phyloP scores from a whole-genome alignment of 257 asterid genomes.

The Coffea canephora region DNA sequence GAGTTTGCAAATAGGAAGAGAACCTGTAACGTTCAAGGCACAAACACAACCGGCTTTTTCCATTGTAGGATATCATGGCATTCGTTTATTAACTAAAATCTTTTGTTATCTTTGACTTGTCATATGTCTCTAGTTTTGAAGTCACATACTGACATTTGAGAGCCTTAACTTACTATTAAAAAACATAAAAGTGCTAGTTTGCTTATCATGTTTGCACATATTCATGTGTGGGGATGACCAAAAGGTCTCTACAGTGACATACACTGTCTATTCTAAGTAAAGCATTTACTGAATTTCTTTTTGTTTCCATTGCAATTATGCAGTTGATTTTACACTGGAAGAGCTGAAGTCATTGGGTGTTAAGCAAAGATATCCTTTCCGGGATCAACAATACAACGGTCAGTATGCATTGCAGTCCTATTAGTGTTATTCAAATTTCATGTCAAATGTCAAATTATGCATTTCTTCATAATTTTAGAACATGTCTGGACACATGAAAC shows the following conservation, averaged over 20 bases:
- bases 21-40: constrained; percentile 79
- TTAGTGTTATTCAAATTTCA: not conserved
- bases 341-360: constrained; percentile 72
- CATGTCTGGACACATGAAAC: not conserved
- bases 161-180: not conserved
- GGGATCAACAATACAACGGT: constrained; percentile 92
- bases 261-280: not conserved
- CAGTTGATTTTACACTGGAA: constrained; percentile 86
- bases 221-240: not conserved
- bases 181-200: not conserved
- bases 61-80: constrained; percentile 40
- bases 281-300: constrained; percentile 5
- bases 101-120: not conserved
- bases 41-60: constrained; percentile 64
- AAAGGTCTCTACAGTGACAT: not conserved
- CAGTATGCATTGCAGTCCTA: constrained; percentile 17
- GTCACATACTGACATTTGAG: not conserved
- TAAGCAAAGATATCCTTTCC: constrained; percentile 75
- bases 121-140: not conserved
- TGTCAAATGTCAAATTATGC: not conserved
- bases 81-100: not conserved
- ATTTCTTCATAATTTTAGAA: not conserved
- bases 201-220: not conserved
- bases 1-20: constrained; percentile 62
- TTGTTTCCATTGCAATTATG: constrained; percentile 9